These are phyloP conservation scores for Cutaneotrichosporon sp. DNA, from an alignment of 1,284 basidiomycete species.

Conservation along the genomic window DNA sequence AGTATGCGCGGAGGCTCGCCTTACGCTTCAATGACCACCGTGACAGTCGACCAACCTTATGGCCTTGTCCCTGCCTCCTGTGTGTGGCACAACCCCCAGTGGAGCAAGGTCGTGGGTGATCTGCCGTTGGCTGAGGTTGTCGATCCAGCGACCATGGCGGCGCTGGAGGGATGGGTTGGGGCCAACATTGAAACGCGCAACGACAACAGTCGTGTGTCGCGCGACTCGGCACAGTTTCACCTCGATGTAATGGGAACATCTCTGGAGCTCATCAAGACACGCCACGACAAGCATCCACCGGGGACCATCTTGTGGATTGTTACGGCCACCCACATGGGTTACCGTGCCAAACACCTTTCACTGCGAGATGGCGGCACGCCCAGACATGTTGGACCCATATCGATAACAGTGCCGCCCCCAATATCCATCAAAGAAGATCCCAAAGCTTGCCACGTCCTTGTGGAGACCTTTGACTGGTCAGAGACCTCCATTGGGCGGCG, in stretches of 20 bases:
- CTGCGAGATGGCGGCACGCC: no score
- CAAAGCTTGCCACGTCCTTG: constrained; percentile 20
- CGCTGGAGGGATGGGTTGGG: constrained; percentile 31
- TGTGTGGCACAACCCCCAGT: constrained; percentile 30
- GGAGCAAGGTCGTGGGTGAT: constrained; percentile 23
- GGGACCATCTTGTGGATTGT: not conserved
- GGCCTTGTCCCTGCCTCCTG: not conserved
- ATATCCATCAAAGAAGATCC: no score
- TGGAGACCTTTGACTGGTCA: constrained; percentile 35
- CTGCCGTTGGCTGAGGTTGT: constrained; percentile 22
- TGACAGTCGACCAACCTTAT: not conserved
- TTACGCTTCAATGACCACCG: not conserved
- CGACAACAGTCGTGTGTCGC: not conserved
- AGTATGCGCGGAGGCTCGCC: not conserved
- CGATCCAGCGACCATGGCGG: constrained; percentile 14
- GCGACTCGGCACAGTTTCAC: constrained; percentile 3
- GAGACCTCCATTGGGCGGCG: constrained; percentile 30
- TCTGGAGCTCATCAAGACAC: constrained; percentile 10
- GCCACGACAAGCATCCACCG: not conserved
- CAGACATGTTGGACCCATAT: no score
- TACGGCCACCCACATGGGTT: not conserved
- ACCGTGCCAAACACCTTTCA: not conserved
- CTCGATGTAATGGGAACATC: not conserved
- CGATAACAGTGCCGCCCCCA: no score
- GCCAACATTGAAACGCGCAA: constrained; percentile 6